These are phyloP conservation scores for Penicillium verhagenii DNA, from an alignment of 495 filamentous ascomycete genomes.

Conservation along the genomic window DNA sequence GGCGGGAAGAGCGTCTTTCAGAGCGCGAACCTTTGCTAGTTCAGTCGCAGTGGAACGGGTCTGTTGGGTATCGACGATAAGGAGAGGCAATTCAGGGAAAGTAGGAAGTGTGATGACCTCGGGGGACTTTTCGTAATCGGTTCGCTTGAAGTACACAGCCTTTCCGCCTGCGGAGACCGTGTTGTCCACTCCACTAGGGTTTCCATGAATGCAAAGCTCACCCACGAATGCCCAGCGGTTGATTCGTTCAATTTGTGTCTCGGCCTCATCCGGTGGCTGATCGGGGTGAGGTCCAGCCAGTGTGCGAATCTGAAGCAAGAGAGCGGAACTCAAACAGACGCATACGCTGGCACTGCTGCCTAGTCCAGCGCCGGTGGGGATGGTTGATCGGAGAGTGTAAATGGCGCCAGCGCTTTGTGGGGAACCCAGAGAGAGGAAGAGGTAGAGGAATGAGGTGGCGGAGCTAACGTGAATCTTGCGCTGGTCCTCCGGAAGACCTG, in stretches of 20 bases:
- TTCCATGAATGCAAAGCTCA: conserved; percentile 95
- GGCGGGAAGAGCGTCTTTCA: conserved; percentile 65
- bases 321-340: conserved; percentile 83
- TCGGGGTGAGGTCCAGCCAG: conserved; percentile 86
- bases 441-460: conserved; percentile 84
- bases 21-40: conserved; percentile 77
- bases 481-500: conserved; percentile 56
- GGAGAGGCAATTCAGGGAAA: conserved; percentile 86
- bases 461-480: conserved; percentile 79
- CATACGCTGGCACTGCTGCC: conserved; percentile 91
- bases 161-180: conserved; percentile 92
- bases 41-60: conserved; percentile 77
- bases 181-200: conserved; percentile 95
- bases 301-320: conserved; percentile 83
- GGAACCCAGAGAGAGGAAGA: conserved; percentile 84
- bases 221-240: conserved; percentile 97
- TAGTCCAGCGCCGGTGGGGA: conserved; percentile 88
- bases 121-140: conserved; percentile 75
- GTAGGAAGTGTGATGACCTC: conserved; percentile 70
- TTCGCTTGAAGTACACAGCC: conserved; percentile 84
- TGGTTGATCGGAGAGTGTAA: conserved; percentile 90
- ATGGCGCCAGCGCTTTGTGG: conserved; percentile 73
- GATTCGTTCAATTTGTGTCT: conserved; percentile 84
- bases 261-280: conserved; percentile 77
- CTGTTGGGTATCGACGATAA: conserved; percentile 84